phyloP scores from a whole-genome alignment of 1,284 basidiomycete species.

The Trichosporon sp. region DNA sequence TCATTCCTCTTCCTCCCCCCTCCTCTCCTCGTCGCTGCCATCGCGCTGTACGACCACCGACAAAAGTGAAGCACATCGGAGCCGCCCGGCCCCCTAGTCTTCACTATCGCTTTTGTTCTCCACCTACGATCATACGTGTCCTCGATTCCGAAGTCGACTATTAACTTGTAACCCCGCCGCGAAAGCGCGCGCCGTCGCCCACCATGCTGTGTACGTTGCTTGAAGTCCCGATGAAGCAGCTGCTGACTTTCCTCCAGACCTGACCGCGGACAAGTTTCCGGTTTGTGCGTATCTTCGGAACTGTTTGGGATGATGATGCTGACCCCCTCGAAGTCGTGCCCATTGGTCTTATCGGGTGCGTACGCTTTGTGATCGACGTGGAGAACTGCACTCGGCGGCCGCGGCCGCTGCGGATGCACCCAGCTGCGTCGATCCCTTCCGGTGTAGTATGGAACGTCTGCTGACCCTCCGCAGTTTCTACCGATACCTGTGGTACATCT shows the following conservation, averaged over 20 bases:
- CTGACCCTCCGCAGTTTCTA: conserved; percentile 52
- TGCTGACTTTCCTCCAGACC: conserved; percentile 51
- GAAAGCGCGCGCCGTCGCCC: conserved; percentile 9
- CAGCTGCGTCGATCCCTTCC: not conserved
- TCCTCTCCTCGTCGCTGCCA: not conserved
- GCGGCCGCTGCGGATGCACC: no score
- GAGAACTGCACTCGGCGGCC: not conserved
- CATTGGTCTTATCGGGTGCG: conserved; percentile 23
- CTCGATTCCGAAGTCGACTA: not conserved
- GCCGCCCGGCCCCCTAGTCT: not conserved
- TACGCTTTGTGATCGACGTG: not conserved
- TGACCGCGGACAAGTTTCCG: conserved; percentile 72
- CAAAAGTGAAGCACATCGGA: not conserved
- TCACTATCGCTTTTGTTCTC: not conserved
- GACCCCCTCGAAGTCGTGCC: conserved; percentile 18
- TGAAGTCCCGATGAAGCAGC: not conserved
- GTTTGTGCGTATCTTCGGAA: conserved; percentile 58
- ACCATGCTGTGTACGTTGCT: conserved; percentile 20
- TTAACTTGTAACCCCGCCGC: not conserved
- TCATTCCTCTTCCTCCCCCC: not conserved
- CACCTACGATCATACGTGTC: not conserved
- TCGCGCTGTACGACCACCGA: not conserved
- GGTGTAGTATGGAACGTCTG: not conserved
- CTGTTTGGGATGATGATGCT: not conserved
- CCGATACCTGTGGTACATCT: conserved; percentile 84